Conservation (phyloP, 306 rosid genomes). For the Vigna trinervia region DNA sequence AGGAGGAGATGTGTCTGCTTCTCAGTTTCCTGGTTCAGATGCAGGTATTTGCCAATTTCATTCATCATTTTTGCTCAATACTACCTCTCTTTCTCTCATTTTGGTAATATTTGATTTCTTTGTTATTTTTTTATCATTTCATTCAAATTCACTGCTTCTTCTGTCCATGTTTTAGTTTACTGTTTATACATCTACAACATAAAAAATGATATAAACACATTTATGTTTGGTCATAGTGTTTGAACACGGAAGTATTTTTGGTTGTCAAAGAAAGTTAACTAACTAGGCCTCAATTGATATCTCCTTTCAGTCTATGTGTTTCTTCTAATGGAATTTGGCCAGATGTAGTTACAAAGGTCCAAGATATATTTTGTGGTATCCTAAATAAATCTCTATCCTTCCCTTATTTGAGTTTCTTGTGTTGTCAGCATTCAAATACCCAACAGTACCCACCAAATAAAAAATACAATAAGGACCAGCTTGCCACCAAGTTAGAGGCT, state of each 20-base stretch:
- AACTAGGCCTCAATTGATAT: constrained; percentile 1
- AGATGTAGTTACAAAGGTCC: background rate
- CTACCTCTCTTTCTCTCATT: background rate
- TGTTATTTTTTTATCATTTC: background rate
- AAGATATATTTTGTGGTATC: background rate
- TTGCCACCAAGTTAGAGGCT: background rate
- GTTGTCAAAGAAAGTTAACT: constrained; percentile 13
- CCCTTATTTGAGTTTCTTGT: background rate
- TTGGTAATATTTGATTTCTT: constrained; percentile 6
- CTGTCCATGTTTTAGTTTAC: background rate
- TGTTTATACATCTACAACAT: background rate
- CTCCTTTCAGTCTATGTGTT: background rate
- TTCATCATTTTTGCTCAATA: background rate
- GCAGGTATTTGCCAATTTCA: constrained; percentile 46
- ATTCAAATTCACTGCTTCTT: constrained; percentile 8
- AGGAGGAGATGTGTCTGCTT: constrained; percentile 62
- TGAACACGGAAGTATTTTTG: constrained; percentile 21
- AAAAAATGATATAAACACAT: constrained; percentile 1
- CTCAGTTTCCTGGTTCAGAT: constrained; percentile 62
- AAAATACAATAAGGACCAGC: background rate
- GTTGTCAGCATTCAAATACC: too few species aligned
- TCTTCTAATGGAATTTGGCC: background rate
- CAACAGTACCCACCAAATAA: too few species aligned
- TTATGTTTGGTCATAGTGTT: background rate
- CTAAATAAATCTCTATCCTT: background rate